Base-by-base conservation (phyloP, 2,329 filamentous ascomycete genomes). In the Emergomyces orientalis region DNA sequence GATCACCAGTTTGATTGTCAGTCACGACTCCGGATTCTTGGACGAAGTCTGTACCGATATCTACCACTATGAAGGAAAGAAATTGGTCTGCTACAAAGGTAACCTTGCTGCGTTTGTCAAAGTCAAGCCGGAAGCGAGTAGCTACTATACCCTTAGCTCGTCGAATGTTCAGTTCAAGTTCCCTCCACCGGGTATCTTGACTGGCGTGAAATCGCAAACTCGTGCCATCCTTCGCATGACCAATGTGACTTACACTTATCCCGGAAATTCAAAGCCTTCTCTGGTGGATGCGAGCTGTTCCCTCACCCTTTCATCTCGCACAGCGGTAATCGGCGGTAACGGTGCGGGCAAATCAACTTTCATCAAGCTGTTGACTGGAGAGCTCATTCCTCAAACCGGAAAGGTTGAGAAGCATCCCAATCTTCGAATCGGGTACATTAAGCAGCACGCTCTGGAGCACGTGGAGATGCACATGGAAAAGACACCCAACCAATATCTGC, bases 401-500 rank as follows among this genome's bases (percentile, higher is more conserved):
- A 90, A 87, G 74, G 94, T 99, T 30, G 92, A 97, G 82, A 97
- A 97, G 82, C 94, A 99, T 76, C 94, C 94, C 69, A 99, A 99
- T 76, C 80, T 99, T 72, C 92, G 94, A 82, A 97, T 99, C 71
- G 94, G 94, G 62, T 99, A 99, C 81, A 97, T 99, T 81, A 97
- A 97, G 81, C 94, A 99, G 81, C 94, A 99, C 77, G 94, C 94
- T 54, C 84, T 99, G 14, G 94, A 99, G 82, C 94, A 99, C 85
- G 94, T 99, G 13, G 93, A 99, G 79, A 96, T 97, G 93, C 94
- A 99, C 74, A 82, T 97, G 69, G 94, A 99, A 78, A 99, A 99
- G 85, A 99, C 94, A 0, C 94, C 94, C 49, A 97, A 96, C 76
- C 94, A 99, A 78, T 99, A 99, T 74, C 84, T 99, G 41, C 94